These are phyloP conservation scores for Trichoderma oligosporum DNA, from an alignment of 2,329 filamentous ascomycete genomes.

Conservation along the genomic window DNA sequence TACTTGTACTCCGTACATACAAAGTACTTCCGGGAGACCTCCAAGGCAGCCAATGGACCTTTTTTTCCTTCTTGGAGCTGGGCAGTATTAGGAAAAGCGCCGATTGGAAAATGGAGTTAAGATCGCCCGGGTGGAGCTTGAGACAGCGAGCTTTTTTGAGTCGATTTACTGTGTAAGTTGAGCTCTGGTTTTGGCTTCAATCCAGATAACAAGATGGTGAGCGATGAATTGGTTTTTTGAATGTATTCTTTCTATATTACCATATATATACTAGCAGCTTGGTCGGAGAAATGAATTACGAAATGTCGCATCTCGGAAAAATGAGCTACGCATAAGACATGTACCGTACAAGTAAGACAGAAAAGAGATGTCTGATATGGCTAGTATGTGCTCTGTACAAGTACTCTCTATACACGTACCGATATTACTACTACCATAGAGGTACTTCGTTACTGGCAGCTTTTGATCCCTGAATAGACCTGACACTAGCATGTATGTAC, in stretches of 20 bases:
- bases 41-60: not conserved
- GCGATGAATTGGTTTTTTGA: not conserved
- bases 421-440: too few relatives aligned
- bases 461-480: not conserved
- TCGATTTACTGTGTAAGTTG: constrained; percentile 1
- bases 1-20: not conserved
- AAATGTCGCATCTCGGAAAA: constrained; percentile 15
- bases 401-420: constrained; percentile 10
- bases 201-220: not conserved
- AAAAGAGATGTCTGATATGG: not conserved
- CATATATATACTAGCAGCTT: too few relatives aligned
- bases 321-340: not conserved
- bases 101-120: constrained; percentile 32
- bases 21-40: not conserved
- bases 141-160: not conserved
- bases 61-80: not conserved
- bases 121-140: constrained; percentile 27
- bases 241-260: too few relatives aligned
- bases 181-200: not conserved
- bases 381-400: not conserved
- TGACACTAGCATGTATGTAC: too few relatives aligned
- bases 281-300: constrained; percentile 7
- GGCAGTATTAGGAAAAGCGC: constrained; percentile 28
- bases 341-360: not conserved
- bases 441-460: not conserved